These are phyloP conservation scores for Verticillium albo-atrum DNA, from an alignment of 2,329 filamentous ascomycete species.

Conservation along the genomic window DNA sequence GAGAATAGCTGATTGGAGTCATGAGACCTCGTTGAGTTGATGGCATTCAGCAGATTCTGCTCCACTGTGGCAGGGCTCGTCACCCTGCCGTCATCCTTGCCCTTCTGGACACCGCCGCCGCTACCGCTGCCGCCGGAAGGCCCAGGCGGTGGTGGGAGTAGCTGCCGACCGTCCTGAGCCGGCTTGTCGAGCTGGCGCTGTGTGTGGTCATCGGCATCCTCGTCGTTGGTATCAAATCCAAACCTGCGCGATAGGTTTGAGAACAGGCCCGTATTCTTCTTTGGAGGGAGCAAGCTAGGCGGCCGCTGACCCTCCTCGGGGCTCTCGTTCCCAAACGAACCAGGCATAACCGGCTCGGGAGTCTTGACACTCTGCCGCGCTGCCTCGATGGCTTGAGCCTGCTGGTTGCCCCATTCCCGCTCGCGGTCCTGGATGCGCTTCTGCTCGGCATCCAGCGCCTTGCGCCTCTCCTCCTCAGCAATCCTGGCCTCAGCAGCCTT, in stretches of 20 bases:
- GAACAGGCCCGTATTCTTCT: conserved; percentile 58
- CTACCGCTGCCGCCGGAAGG: neutral
- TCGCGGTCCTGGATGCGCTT: conserved; percentile 57
- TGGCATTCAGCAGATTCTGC: conserved; percentile 71
- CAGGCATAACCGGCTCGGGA: conserved; percentile 61
- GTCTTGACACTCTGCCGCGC: conserved; percentile 34
- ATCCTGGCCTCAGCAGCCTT: conserved; percentile 86
- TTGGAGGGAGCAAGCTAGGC: conserved; percentile 26
- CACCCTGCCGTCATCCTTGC: conserved; percentile 45
- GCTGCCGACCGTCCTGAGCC: conserved; percentile 10
- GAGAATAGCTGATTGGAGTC: conserved; percentile 71
- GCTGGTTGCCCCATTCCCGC: conserved; percentile 38
- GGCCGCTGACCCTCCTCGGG: conserved; percentile 42
- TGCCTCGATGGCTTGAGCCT: conserved; percentile 35
- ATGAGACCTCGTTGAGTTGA: conserved; percentile 73
- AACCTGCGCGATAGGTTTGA: conserved; percentile 63
- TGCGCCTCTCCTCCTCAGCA: conserved; percentile 75
- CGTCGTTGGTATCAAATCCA: conserved; percentile 54
- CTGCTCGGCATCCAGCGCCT: conserved; percentile 69
- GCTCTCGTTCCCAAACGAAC: conserved; percentile 62
- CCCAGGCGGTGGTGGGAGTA: neutral
- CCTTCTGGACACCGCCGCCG: conserved; percentile 11
- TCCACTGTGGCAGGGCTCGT: conserved; percentile 59
- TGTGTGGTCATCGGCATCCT: conserved; percentile 35
- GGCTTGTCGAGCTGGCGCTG: conserved; percentile 38